These are phyloP conservation scores for Trametes villosa DNA, from an alignment of 768 basidiomycete species.

Conservation along the genomic window DNA sequence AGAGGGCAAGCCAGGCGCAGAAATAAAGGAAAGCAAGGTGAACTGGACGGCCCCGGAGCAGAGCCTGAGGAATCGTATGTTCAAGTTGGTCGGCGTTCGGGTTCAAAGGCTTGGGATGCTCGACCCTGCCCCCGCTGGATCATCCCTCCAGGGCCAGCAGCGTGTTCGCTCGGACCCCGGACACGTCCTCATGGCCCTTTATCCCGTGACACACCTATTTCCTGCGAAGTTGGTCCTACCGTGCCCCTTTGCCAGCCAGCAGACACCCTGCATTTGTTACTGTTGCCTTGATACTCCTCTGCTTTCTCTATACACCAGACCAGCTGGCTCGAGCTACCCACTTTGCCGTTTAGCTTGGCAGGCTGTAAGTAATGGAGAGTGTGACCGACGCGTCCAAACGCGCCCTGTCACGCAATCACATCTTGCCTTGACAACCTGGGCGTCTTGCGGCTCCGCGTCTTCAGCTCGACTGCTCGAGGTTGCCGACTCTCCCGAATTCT, in stretches of 20 bases:
- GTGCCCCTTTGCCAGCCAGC: not conserved
- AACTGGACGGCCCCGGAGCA: slow-evolving; percentile 18
- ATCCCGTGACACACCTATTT: not conserved
- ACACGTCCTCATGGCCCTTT: slow-evolving; percentile 11
- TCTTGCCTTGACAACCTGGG: slow-evolving; percentile 9
- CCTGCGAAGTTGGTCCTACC: not conserved
- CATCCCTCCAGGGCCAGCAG: not conserved
- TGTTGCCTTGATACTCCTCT: not conserved
- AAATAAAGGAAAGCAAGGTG: slow-evolving; percentile 18
- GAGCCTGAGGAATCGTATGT: slow-evolving; percentile 17
- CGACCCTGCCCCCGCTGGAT: slow-evolving; percentile 1
- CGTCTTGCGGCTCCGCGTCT: not conserved
- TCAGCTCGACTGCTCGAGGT: not conserved
- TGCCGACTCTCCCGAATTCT: not conserved
- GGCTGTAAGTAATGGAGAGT: not conserved
- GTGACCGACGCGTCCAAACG: slow-evolving; percentile 10
- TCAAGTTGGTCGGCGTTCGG: slow-evolving; percentile 22
- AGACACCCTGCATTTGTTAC: not conserved
- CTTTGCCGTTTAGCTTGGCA: not conserved
- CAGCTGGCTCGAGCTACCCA: no score
- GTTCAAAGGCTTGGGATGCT: not conserved
- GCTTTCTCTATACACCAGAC: no score
- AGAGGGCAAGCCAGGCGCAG: not conserved
- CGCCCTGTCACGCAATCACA: slow-evolving; percentile 9
- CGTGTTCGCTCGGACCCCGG: slow-evolving; percentile 11